These are phyloP conservation scores for Salix suchowensis DNA, from an alignment of 345 rosid species.

Conservation along the genomic window DNA sequence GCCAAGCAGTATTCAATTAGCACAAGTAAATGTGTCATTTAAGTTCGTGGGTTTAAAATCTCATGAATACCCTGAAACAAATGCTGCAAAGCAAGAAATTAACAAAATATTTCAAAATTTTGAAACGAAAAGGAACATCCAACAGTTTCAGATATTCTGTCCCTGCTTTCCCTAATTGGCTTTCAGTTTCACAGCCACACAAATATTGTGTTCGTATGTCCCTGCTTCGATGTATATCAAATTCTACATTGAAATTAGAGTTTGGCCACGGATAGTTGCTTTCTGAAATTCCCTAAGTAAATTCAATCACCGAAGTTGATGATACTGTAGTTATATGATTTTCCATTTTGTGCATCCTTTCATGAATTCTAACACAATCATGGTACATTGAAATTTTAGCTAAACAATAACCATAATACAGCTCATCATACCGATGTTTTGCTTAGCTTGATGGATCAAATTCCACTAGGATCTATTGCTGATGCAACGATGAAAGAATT, in stretches of 20 bases:
- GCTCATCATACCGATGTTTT: not conserved
- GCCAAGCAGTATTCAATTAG: conserved; percentile 1
- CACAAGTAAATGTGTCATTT: not conserved
- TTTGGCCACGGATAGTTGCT: not conserved
- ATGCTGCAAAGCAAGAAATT: not conserved
- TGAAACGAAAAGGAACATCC: not conserved
- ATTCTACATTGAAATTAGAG: not conserved
- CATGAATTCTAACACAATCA: not conserved
- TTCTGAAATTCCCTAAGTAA: not conserved
- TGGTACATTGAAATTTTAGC: not conserved
- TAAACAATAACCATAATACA: not conserved
- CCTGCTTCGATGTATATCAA: not conserved
- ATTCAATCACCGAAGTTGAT: not conserved
- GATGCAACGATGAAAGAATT: not conserved
- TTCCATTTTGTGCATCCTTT: not conserved
- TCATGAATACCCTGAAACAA: not conserved
- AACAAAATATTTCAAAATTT: not conserved
- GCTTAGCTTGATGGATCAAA: not conserved
- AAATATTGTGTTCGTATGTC: not conserved
- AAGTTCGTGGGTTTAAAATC: not conserved
- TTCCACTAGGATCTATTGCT: not conserved
- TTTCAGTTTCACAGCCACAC: not conserved
- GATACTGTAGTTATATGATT: not conserved
- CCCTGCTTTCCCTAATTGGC: not conserved
- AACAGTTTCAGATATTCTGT: not conserved